Percentiles rank a stretch among this genome's conserved stretches.
Evolutionary conservation across 768 basidiomycete species (phyloP).

Genomic region (Glaciozyma antarctica): DNA sequence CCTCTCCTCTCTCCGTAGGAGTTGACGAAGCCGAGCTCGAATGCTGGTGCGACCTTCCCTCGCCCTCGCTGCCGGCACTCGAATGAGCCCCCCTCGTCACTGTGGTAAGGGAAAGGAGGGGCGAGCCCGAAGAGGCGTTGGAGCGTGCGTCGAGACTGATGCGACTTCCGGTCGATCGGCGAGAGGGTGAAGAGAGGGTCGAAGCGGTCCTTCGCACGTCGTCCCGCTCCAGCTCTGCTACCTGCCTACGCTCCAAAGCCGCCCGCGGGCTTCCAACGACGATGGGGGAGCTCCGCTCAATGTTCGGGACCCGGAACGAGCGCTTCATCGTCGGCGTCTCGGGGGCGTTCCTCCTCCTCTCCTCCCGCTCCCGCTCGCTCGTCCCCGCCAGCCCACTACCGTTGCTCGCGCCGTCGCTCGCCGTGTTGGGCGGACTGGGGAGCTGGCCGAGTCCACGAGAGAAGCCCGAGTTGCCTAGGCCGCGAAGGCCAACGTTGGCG

Average conservation of each 20-base stretch:
- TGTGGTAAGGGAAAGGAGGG: no score
- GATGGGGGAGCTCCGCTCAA: conserved; percentile 3
- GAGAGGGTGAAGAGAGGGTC: background rate
- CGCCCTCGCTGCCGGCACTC: background rate
- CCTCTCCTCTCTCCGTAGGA: no score
- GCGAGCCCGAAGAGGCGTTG: no score
- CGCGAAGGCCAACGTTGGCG: no score
- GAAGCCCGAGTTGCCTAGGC: background rate
- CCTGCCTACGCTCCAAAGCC: background rate
- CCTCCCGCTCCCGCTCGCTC: background rate
- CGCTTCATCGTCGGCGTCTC: conserved; percentile 6
- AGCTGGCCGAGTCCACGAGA: conserved; percentile 2
- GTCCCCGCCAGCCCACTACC: background rate
- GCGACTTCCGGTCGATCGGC: background rate
- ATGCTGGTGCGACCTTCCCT: background rate
- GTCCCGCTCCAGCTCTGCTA: no score
- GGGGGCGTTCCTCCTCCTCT: conserved; percentile 4
- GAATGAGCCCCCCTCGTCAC: background rate
- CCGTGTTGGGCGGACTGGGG: conserved; percentile 17
- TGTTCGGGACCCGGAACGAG: background rate
- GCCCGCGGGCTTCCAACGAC: background rate
- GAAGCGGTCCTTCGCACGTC: no score
- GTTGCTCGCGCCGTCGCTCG: conserved; percentile 9
- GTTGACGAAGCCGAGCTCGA: no score
- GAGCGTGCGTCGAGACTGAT: no score